Evolutionary conservation across 1,284 basidiomycete species (phyloP).

Genomic region (Cryptococcus sp.): DNA sequence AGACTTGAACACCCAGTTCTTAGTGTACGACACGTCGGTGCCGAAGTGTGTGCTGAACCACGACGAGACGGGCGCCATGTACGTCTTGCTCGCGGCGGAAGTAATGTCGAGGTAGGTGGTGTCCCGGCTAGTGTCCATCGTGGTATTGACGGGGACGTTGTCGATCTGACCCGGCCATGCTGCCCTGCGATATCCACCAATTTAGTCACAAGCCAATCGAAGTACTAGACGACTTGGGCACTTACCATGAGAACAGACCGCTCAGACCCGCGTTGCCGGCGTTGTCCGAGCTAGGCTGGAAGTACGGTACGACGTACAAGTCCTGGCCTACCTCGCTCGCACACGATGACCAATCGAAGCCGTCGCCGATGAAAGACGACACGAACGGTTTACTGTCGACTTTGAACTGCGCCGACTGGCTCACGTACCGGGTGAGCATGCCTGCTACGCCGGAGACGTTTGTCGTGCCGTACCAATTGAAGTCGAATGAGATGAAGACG

Average conservation of each 20-base stretch:
- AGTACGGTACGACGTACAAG: constrained; percentile 48
- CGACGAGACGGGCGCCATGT: constrained; percentile 50
- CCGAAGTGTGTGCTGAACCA: constrained; percentile 55
- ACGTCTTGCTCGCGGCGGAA: constrained; percentile 25
- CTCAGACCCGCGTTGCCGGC: constrained; percentile 30
- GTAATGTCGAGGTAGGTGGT: constrained; percentile 28
- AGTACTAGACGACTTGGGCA: neutral
- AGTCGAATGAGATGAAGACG: constrained; percentile 52
- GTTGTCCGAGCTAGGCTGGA: constrained; percentile 30
- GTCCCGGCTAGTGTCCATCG: constrained; percentile 36
- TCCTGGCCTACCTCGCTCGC: constrained; percentile 28
- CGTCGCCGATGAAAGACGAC: constrained; percentile 50
- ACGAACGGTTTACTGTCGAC: constrained; percentile 49
- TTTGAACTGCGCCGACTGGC: constrained; percentile 33
- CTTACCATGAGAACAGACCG: constrained; percentile 50
- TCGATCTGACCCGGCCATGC: constrained; percentile 47
- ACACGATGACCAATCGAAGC: constrained; percentile 42
- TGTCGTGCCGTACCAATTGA: constrained; percentile 46
- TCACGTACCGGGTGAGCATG: constrained; percentile 36
- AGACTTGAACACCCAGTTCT: constrained; percentile 53
- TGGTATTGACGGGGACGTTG: constrained; percentile 36
- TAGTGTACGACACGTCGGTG: constrained; percentile 45
- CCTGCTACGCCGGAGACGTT: constrained; percentile 26
- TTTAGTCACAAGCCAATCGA: neutral
- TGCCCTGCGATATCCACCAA: constrained; percentile 20